Percentiles rank a stretch among this genome's conserved stretches.
Conservation (phyloP, 371 early-diverging fungal genomes). For the Mucor indicus region DNA sequence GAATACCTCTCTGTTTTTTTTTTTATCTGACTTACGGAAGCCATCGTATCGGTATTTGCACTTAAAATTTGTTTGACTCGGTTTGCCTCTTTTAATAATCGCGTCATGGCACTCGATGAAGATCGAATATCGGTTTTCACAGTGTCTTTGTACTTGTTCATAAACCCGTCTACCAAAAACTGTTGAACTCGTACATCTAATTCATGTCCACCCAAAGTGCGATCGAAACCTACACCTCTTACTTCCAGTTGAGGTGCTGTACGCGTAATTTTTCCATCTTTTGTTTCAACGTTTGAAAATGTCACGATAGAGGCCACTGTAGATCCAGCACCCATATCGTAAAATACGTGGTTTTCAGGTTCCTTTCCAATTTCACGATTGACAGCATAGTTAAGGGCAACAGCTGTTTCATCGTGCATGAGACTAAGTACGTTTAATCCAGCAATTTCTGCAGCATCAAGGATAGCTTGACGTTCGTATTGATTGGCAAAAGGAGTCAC, state of each 20-base stretch:
- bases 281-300: constrained; percentile 65
- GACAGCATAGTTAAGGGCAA: constrained; percentile 93
- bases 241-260: constrained; percentile 74
- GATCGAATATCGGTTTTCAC: constrained; percentile 42
- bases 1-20: not conserved
- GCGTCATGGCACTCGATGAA: constrained; percentile 80
- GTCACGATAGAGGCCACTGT: constrained; percentile 86
- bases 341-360: constrained; percentile 86
- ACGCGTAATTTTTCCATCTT: constrained; percentile 59
- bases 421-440: constrained; percentile 80
- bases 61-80: constrained; percentile 94
- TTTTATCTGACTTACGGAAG: constrained; percentile 60
- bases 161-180: constrained; percentile 74
- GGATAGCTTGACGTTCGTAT: constrained; percentile 86
- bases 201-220: constrained; percentile 84
- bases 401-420: constrained; percentile 92
- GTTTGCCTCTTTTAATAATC: constrained; percentile 88
- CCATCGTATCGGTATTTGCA: constrained; percentile 84
- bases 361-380: constrained; percentile 63
- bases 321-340: constrained; percentile 96
- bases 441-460: constrained; percentile 93
- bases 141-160: constrained; percentile 39
- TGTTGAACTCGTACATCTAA: constrained; percentile 82
- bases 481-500: constrained; percentile 92
- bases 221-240: constrained; percentile 79